A percentile compares a stretch with the other conserved stretches of the same genome.
phyloP scores from a whole-genome alignment of 2,329 filamentous ascomycete species.

The Trichothecium roseum region DNA sequence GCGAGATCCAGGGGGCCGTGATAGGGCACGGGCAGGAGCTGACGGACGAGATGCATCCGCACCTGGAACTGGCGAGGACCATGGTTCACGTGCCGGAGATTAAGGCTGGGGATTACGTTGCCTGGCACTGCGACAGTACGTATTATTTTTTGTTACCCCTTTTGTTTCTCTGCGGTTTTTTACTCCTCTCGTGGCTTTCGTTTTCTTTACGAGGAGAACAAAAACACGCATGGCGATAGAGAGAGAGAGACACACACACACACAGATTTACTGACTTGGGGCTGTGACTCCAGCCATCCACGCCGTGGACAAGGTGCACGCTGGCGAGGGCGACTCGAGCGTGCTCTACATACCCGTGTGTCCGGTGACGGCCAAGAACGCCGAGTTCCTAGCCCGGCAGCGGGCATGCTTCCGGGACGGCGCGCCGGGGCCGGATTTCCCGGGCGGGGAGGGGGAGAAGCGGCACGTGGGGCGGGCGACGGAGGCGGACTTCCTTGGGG shows the following conservation, averaged over 20 bases:
- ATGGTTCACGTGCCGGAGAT: slow-evolving; percentile 64
- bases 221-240: background rate
- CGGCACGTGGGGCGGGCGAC: slow-evolving; percentile 37
- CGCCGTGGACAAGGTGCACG: slow-evolving; percentile 71
- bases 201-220: no score
- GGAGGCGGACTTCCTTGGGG: slow-evolving; percentile 21
- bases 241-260: background rate
- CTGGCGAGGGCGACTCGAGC: slow-evolving; percentile 62
- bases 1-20: slow-evolving; percentile 60
- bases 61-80: slow-evolving; percentile 53
- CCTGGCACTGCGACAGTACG: slow-evolving; percentile 71
- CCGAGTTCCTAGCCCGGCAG: slow-evolving; percentile 38
- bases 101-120: slow-evolving; percentile 65
- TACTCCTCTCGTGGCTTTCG: no score
- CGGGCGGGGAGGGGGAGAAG: slow-evolving; percentile 58
- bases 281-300: slow-evolving; percentile 46
- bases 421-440: slow-evolving; percentile 59
- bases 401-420: slow-evolving; percentile 61
- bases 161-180: slow-evolving; percentile 4
- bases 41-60: slow-evolving; percentile 57
- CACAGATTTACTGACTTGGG: background rate
- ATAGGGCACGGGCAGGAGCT: slow-evolving; percentile 64
- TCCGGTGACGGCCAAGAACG: slow-evolving; percentile 66
- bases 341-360: slow-evolving; percentile 86
- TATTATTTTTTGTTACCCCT: slow-evolving; percentile 9